phyloP scores from a whole-genome alignment of 768 basidiomycete species.

The Boletus rufocinnamomeus region DNA sequence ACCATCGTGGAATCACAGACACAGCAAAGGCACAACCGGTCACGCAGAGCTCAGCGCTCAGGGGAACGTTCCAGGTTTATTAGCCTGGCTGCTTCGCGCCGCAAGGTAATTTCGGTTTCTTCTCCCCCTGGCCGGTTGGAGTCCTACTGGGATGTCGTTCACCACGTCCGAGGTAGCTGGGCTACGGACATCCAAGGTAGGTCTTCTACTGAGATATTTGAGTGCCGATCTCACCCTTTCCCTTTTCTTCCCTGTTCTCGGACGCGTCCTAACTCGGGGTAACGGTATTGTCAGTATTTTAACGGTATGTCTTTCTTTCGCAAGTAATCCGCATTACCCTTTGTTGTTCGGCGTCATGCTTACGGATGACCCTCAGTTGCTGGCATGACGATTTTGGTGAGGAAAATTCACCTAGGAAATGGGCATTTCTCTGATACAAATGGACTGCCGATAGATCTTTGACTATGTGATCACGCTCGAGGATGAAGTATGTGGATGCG shows the following conservation, averaged over 20 bases:
- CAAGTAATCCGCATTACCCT: not conserved
- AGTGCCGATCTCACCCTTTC: no score
- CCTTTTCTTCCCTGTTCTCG: not conserved
- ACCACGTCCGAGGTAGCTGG: no score
- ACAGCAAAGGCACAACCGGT: not conserved
- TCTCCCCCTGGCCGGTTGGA: no score
- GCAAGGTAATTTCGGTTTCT: no score
- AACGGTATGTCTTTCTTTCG: conserved; percentile 9
- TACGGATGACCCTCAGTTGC: conserved; percentile 8
- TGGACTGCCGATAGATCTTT: conserved; percentile 2
- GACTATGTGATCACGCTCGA: conserved; percentile 16
- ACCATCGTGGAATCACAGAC: not conserved
- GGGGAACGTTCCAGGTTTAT: not conserved
- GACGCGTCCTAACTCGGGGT: not conserved
- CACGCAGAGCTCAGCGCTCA: not conserved
- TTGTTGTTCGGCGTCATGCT: not conserved
- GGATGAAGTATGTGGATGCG: conserved; percentile 6
- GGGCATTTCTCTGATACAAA: not conserved
- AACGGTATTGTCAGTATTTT: conserved; percentile 10
- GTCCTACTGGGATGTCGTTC: no score
- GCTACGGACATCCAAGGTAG: no score
- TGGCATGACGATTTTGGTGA: conserved; percentile 22
- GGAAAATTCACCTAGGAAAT: not conserved
- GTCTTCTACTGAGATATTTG: no score
- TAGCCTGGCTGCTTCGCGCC: no score